Percentiles rank a stretch among this genome's conserved stretches.
phyloP scores from a whole-genome alignment of 331 rosid genomes.

The Pyrus hybrid region DNA sequence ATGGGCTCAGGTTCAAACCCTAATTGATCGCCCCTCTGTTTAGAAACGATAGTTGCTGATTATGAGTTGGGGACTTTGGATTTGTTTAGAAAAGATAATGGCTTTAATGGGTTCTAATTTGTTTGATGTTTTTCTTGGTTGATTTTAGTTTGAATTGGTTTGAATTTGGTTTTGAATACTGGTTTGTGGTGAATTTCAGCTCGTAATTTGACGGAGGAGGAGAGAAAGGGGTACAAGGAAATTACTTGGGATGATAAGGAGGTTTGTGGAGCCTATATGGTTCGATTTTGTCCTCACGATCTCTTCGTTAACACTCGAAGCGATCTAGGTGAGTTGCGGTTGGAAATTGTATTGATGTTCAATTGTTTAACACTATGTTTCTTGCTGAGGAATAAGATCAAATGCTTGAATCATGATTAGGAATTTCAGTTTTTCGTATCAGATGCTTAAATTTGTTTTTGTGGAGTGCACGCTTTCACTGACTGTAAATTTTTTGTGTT shows the following conservation, averaged over 20 bases:
- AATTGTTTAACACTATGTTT: neutral
- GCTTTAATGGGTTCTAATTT: neutral
- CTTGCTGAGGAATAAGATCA: neutral
- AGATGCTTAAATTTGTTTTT: neutral
- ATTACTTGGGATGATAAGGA: slow-evolving; percentile 88
- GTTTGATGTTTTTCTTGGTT: neutral
- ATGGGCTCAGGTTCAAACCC: slow-evolving; percentile 77
- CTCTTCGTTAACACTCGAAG: slow-evolving; percentile 96
- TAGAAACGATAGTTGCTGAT: neutral
- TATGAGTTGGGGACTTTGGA: neutral
- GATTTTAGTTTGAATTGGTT: neutral
- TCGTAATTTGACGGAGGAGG: slow-evolving; percentile 91
- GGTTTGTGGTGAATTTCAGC: slow-evolving; percentile 37
- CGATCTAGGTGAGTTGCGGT: slow-evolving; percentile 69
- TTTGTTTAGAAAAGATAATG: neutral
- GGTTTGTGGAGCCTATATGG: slow-evolving; percentile 88
- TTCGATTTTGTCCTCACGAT: slow-evolving; percentile 98
- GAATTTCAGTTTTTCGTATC: neutral
- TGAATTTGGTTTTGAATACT: neutral
- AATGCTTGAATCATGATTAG: neutral
- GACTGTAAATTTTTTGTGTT: neutral
- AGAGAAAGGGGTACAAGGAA: slow-evolving; percentile 85
- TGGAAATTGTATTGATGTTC: neutral
- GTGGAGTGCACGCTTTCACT: slow-evolving; percentile 3
- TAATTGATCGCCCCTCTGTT: neutral